Conservation (phyloP, 768 basidiomycete genomes). For the Rhizopogon vinicolor region DNA sequence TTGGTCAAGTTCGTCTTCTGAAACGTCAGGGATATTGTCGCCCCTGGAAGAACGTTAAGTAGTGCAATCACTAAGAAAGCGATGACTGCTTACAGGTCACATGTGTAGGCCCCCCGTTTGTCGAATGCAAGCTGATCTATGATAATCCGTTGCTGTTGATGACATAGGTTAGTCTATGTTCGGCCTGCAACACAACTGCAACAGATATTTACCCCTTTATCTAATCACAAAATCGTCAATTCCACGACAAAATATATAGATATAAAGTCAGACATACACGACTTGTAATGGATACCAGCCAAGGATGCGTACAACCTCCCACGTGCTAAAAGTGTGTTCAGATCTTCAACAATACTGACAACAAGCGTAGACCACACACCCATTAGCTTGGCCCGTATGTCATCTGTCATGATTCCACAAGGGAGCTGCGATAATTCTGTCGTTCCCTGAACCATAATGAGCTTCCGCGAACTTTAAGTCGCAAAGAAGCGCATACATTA, state of each 20-base stretch:
- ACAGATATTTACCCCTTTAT: conserved; percentile 22
- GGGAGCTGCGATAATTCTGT: conserved; percentile 1
- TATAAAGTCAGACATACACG: conserved; percentile 7
- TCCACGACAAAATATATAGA: not conserved
- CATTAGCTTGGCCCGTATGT: conserved; percentile 2
- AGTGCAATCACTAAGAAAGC: no score
- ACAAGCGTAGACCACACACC: conserved; percentile 1
- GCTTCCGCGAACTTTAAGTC: not conserved
- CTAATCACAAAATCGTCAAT: conserved; percentile 2
- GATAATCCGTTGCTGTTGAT: not conserved
- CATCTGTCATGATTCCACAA: conserved; percentile 7
- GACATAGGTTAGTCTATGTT: conserved; percentile 52
- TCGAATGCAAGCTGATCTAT: not conserved
- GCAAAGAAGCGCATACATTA: not conserved
- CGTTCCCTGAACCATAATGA: conserved; percentile 9
- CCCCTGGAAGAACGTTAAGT: no score
- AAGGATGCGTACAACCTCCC: conserved; percentile 8
- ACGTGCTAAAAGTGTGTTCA: conserved; percentile 4
- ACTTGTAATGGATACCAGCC: conserved; percentile 12
- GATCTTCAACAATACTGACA: not conserved
- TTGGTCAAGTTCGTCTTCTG: not conserved
- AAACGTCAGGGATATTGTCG: not conserved
- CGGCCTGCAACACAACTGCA: conserved; percentile 54
- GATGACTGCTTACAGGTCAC: not conserved
- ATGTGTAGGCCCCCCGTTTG: no score